Evolutionary conservation across 345 rosid species (phyloP).

Genomic region (Euclidium syriacum): DNA sequence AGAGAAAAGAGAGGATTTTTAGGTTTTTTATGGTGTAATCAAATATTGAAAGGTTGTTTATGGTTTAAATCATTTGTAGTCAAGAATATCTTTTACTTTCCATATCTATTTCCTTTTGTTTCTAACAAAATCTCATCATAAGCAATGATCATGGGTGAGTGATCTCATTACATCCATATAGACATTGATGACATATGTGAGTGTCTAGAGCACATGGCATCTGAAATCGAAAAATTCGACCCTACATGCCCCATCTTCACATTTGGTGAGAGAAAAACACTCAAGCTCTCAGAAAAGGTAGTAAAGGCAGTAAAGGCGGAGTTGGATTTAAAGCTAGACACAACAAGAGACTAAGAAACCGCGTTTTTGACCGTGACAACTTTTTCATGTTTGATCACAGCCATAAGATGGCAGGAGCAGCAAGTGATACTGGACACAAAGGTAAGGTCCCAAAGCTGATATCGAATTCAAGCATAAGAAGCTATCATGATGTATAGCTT

Average conservation of each 20-base stretch:
- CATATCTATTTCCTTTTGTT: too few relatives aligned
- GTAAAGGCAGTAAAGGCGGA: slow-evolving; percentile 67
- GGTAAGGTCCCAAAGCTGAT: slow-evolving; percentile 44
- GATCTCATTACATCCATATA: too few relatives aligned
- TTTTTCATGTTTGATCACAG: slow-evolving; percentile 33
- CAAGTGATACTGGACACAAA: slow-evolving; percentile 34
- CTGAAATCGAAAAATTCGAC: slow-evolving; percentile 68
- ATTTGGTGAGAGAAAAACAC: slow-evolving; percentile 66
- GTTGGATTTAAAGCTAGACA: slow-evolving; percentile 57
- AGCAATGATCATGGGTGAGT: too few relatives aligned
- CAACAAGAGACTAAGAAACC: slow-evolving; percentile 56
- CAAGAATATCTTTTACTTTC: too few relatives aligned
- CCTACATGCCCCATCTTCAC: slow-evolving; percentile 88
- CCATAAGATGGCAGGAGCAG: neutral
- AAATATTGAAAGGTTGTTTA: too few relatives aligned
- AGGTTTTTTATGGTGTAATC: too few relatives aligned
- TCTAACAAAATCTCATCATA: too few relatives aligned
- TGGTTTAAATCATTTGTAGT: too few relatives aligned
- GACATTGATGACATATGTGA: too few relatives aligned
- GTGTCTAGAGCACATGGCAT: slow-evolving; percentile 83
- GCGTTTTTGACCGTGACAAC: slow-evolving; percentile 55
- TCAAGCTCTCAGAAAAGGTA: slow-evolving; percentile 70
- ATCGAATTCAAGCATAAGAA: slow-evolving; percentile 63
- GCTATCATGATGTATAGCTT: too few relatives aligned
- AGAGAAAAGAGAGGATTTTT: too few relatives aligned